These are phyloP conservation scores for Solanum phureja DNA, from an alignment of 257 asterid species.

Conservation along the genomic window DNA sequence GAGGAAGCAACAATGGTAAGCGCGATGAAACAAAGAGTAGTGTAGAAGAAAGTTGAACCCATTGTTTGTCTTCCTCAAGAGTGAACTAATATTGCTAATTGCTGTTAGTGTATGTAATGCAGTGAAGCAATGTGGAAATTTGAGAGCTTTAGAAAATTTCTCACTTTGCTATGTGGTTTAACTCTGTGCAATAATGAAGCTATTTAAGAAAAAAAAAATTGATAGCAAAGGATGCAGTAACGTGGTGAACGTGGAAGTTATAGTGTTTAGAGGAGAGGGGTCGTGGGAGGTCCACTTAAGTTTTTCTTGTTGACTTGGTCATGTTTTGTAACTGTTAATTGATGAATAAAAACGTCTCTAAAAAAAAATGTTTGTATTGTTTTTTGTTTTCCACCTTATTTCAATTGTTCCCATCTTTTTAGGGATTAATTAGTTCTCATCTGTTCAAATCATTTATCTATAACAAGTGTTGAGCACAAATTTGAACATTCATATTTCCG, in stretches of 20 bases:
- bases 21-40: slow-evolving; percentile 1
- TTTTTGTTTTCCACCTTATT: neutral
- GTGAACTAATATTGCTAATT: neutral
- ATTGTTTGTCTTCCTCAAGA: neutral
- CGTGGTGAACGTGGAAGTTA: slow-evolving; percentile 31
- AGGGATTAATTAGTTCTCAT: neutral
- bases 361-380: neutral
- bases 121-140: neutral
- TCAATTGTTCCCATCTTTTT: neutral
- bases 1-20: slow-evolving; percentile 11
- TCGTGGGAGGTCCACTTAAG: neutral
- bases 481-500: neutral
- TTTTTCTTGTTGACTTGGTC: slow-evolving; percentile 9
- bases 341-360: neutral
- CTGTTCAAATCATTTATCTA: neutral
- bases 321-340: neutral
- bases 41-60: slow-evolving; percentile 6
- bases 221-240: neutral
- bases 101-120: neutral
- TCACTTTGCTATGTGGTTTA: neutral
- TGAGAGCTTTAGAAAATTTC: neutral
- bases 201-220: neutral
- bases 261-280: neutral
- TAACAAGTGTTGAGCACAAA: neutral
- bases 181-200: neutral